Percentiles rank a stretch among this genome's conserved stretches.
phyloP scores from a whole-genome alignment of 2,329 filamentous ascomycete species.

The Diaporthe vexans region DNA sequence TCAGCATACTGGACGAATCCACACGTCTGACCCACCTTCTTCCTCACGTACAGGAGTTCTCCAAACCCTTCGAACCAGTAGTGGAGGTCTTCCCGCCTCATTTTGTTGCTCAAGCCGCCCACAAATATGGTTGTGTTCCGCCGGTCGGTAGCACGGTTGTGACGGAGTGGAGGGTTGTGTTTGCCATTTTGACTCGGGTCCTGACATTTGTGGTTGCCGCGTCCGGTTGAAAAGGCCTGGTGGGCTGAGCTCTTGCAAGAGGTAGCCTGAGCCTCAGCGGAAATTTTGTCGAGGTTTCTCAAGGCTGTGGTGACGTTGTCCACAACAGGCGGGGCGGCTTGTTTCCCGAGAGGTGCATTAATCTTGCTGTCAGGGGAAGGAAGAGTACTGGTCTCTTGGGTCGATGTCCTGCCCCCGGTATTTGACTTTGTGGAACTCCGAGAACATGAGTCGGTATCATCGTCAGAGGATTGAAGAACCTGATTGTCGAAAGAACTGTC shows the following conservation, averaged over 20 bases:
- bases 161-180: neutral
- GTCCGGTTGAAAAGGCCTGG: neutral
- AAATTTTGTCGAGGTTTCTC: neutral
- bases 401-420: neutral
- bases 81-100: neutral
- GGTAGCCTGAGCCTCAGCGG: neutral
- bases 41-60: slow-evolving; percentile 5
- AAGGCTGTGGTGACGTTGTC: neutral
- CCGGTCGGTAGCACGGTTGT: neutral
- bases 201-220: neutral
- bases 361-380: neutral
- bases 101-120: neutral
- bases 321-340: neutral
- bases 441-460: too few relatives aligned
- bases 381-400: neutral
- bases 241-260: neutral
- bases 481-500: neutral
- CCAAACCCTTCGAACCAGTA: neutral
- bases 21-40: neutral
- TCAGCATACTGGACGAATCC: neutral
- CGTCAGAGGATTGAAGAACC: neutral
- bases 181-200: neutral
- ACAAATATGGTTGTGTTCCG: neutral
- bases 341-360: neutral
- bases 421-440: neutral